Conservation (phyloP, 2,329 filamentous ascomycete species). For the Pseudogymnoascus sp. region DNA sequence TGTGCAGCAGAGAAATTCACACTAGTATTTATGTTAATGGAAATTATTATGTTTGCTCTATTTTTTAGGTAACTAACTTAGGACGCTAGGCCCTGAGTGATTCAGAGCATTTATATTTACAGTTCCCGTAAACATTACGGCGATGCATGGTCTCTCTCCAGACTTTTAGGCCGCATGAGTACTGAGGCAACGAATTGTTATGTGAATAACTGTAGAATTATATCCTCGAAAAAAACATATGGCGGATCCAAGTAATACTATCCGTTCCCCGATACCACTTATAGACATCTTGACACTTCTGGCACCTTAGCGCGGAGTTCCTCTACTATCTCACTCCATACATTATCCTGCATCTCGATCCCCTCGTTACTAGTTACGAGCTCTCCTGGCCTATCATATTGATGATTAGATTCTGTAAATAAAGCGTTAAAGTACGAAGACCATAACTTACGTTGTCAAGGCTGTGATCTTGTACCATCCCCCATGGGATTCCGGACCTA, state of each 20-base stretch:
- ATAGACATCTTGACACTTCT: slow-evolving; percentile 39
- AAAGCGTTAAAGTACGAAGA: neutral
- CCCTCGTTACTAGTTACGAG: neutral
- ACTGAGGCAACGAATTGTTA: neutral
- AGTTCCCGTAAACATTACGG: too few species aligned
- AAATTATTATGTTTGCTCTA: too few species aligned
- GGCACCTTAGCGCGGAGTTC: neutral
- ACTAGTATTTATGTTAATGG: too few species aligned
- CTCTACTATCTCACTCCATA: slow-evolving; percentile 1
- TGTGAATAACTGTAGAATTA: neutral
- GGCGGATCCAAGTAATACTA: neutral
- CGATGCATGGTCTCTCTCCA: too few species aligned
- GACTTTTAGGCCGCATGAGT: too few species aligned
- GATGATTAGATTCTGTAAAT: neutral
- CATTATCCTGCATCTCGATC: neutral
- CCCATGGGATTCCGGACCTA: neutral
- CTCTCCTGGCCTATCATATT: neutral
- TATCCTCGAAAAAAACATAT: neutral
- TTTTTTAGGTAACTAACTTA: too few species aligned
- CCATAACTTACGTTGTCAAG: neutral
- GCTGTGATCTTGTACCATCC: neutral
- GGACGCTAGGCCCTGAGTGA: too few species aligned
- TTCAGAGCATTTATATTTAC: too few species aligned
- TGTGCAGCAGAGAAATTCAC: too few species aligned
- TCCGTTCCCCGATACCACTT: neutral